Conservation (phyloP, 2,329 filamentous ascomycete species). For the Arthroderma sp. region DNA sequence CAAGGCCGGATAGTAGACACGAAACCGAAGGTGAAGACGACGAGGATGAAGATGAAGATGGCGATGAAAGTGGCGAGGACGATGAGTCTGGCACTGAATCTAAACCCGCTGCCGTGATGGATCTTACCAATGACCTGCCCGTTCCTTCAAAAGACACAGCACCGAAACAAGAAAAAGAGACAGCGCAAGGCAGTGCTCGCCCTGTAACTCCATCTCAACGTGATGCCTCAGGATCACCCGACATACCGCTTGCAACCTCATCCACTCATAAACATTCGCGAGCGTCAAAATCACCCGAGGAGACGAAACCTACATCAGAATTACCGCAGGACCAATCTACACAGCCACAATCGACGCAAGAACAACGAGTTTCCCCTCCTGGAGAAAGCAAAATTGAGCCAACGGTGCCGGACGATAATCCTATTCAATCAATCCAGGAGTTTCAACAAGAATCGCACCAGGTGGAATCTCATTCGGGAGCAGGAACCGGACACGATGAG, state of each 20-base stretch:
- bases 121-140: background rate
- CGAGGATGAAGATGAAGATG: conserved; percentile 35
- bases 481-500: too few relatives aligned
- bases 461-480: too few relatives aligned
- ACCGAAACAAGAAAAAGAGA: conserved; percentile 1
- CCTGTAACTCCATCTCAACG: background rate
- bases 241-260: conserved; percentile 1
- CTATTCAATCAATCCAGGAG: too few relatives aligned
- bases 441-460: too few relatives aligned
- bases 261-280: too few relatives aligned
- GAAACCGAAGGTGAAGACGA: conserved; percentile 37
- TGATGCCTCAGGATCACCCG: background rate
- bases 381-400: too few relatives aligned
- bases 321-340: too few relatives aligned
- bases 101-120: conserved; percentile 25
- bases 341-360: too few relatives aligned
- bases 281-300: too few relatives aligned
- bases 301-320: too few relatives aligned
- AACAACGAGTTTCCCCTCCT: too few relatives aligned
- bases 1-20: conserved; percentile 15
- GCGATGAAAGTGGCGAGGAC: conserved; percentile 38
- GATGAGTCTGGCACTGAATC: conserved; percentile 35
- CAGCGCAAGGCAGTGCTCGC: conserved; percentile 2
- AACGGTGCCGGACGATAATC: too few relatives aligned
- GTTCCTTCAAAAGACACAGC: conserved; percentile 6